Base-by-base conservation (phyloP, 1,284 basidiomycete species). In the Earliella scabrosa region DNA sequence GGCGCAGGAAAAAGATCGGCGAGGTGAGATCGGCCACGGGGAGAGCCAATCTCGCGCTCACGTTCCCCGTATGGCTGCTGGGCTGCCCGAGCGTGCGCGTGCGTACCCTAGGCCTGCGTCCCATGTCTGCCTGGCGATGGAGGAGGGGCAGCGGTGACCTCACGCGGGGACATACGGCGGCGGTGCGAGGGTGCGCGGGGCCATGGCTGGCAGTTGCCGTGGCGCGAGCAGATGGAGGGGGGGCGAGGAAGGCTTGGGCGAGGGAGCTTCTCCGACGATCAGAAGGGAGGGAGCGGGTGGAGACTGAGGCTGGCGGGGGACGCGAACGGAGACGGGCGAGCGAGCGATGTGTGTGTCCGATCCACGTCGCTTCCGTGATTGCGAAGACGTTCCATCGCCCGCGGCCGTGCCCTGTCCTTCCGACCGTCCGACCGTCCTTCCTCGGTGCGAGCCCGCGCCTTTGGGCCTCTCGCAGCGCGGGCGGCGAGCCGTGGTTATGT, bases 321-420 rank as follows among this genome's bases (percentile, higher is more conserved):
- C n/a, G n/a, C n/a, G n/a, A n/a, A n/a, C n/a, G n/a, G n/a, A n/a
- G n/a, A n/a, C n/a, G n/a, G n/a, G n/a, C n/a, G n/a, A n/a, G n/a
- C n/a, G n/a, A n/a, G n/a, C n/a, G n/a, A n/a, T n/a, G n/a, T n/a
- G n/a, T n/a, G n/a, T n/a, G n/a, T n/a, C n/a, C n/a, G n/a, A 41
- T 50, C 11, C 27, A 23, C 32, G 41, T 43, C 40, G 55, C 59
- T 61, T 61, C 52, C 52, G 59, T 61, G 59, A 61, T 61, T 50
- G 56, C 59, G 59, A 61, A 61, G 44, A 50, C 52, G 48, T 54
- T 50, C 40, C 36, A 16, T 34, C 44, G 6, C 29, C 44, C 27
- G 43, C 44, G 50, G 44, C n/a, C n/a, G n/a, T n/a, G n/a, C n/a
- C n/a, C n/a, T n/a, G n/a, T n/a, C n/a, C n/a, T n/a, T n/a, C n/a